Evolutionary conservation across 495 filamentous ascomycete genomes (phyloP).

Genomic region (Aspergillus taichungensis): DNA sequence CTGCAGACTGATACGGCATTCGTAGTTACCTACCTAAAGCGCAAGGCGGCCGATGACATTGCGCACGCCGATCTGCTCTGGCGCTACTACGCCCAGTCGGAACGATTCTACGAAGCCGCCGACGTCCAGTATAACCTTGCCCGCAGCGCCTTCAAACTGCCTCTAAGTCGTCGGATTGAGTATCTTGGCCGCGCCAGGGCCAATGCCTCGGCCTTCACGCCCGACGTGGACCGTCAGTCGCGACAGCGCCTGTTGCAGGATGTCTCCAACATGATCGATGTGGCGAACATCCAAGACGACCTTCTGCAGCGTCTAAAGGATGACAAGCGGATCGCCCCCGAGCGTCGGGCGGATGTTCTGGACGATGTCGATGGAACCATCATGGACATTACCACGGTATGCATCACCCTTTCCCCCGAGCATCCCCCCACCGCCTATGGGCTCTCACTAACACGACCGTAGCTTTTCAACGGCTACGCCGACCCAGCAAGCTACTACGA

Average conservation of each 20-base stretch:
- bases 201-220: slow-evolving; percentile 69
- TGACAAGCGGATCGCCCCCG: slow-evolving; percentile 55
- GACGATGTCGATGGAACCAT: slow-evolving; percentile 64
- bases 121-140: slow-evolving; percentile 77
- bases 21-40: slow-evolving; percentile 78
- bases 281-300: slow-evolving; percentile 93
- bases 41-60: slow-evolving; percentile 56
- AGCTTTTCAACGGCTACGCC: slow-evolving; percentile 88
- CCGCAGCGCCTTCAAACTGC: slow-evolving; percentile 65
- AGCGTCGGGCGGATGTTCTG: slow-evolving; percentile 52
- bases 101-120: slow-evolving; percentile 76
- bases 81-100: slow-evolving; percentile 72
- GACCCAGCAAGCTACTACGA: slow-evolving; percentile 87
- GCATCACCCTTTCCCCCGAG: slow-evolving; percentile 17
- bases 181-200: slow-evolving; percentile 82
- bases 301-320: slow-evolving; percentile 68
- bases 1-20: slow-evolving; percentile 73
- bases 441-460: slow-evolving; percentile 4
- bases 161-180: slow-evolving; percentile 71
- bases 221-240: slow-evolving; percentile 61
- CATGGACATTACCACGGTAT: slow-evolving; percentile 62
- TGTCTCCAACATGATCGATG: slow-evolving; percentile 77
- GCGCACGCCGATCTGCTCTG: slow-evolving; percentile 86
- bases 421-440: neutral
- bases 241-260: slow-evolving; percentile 73